Conservation (phyloP, 495 filamentous ascomycete species). For the Cercophora sp. region DNA sequence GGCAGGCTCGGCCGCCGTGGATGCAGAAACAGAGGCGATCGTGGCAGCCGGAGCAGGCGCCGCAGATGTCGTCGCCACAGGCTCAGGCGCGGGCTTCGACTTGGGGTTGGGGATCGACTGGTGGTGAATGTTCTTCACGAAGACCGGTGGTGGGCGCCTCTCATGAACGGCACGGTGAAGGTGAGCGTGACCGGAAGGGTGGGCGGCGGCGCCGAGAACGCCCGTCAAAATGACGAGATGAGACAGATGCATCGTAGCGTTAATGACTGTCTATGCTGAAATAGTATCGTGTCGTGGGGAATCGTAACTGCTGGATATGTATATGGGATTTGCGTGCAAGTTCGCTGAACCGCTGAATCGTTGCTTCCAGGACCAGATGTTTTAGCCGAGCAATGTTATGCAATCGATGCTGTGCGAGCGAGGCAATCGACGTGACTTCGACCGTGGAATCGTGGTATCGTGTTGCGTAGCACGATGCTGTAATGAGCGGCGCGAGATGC, state of each 20-base stretch:
- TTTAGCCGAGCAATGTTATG: neutral
- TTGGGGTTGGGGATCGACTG: slow-evolving; percentile 13
- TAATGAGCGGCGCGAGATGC: slow-evolving; percentile 34
- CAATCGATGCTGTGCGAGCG: slow-evolving; percentile 14
- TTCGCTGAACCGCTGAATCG: slow-evolving; percentile 8
- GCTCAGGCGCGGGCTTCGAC: neutral
- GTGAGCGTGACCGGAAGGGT: slow-evolving; percentile 33
- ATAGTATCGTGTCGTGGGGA: slow-evolving; percentile 5
- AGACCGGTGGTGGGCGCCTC: slow-evolving; percentile 16
- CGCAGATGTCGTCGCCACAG: neutral
- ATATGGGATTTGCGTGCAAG: neutral
- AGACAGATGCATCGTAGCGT: slow-evolving; percentile 28
- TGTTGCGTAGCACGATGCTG: slow-evolving; percentile 17
- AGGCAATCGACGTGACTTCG: slow-evolving; percentile 13
- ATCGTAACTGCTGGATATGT: slow-evolving; percentile 1
- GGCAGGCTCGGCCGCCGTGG: slow-evolving; percentile 4
- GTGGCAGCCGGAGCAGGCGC: slow-evolving; percentile 1
- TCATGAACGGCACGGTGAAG: slow-evolving; percentile 25
- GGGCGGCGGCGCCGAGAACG: slow-evolving; percentile 23
- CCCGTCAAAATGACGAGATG: slow-evolving; percentile 26
- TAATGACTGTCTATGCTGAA: slow-evolving; percentile 10
- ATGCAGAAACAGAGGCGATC: neutral
- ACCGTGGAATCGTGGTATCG: slow-evolving; percentile 7
- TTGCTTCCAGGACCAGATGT: slow-evolving; percentile 5
- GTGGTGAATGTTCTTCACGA: slow-evolving; percentile 25